Percentiles rank a stretch among this genome's conserved stretches.
phyloP scores from a whole-genome alignment of 1,284 basidiomycete genomes.

The Ceratobasidium sp. region DNA sequence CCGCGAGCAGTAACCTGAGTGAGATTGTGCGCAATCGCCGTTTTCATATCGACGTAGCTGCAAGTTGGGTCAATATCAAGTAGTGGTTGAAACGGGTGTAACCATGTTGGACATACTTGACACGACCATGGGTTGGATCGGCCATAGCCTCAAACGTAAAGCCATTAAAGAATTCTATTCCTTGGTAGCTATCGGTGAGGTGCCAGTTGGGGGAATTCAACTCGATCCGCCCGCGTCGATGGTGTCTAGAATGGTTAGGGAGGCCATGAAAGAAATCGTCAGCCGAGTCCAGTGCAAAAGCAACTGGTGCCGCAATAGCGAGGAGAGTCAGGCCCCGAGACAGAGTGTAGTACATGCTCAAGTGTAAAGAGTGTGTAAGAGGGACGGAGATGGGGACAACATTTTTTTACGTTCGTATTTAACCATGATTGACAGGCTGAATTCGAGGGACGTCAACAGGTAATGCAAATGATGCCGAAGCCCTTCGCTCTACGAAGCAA shows the following conservation, averaged over 20 bases:
- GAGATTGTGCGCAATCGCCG: constrained; percentile 44
- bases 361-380: not conserved
- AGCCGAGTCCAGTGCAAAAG: constrained; percentile 1
- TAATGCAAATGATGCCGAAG: constrained; percentile 7
- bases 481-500: not conserved
- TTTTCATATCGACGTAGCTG: constrained; percentile 46
- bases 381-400: not conserved
- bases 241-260: not conserved
- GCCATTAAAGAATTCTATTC: constrained; percentile 58
- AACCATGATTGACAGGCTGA: not conserved
- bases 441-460: not conserved
- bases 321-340: not conserved
- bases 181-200: constrained; percentile 56
- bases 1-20: constrained; percentile 37
- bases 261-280: constrained; percentile 7
- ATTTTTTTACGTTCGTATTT: not conserved
- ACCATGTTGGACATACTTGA: constrained; percentile 58
- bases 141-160: constrained; percentile 61
- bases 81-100: not conserved
- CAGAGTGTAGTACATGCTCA: constrained; percentile 5
- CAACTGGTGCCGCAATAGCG: not conserved
- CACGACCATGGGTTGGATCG: constrained; percentile 68
- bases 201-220: constrained; percentile 1
- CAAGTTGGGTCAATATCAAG: not conserved
- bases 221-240: not conserved